Evolutionary conservation across 805 yeast genomes (phyloP), one percentile per base, ranked within the genome.

Genomic region (Lachancea kluyveri): DNA sequence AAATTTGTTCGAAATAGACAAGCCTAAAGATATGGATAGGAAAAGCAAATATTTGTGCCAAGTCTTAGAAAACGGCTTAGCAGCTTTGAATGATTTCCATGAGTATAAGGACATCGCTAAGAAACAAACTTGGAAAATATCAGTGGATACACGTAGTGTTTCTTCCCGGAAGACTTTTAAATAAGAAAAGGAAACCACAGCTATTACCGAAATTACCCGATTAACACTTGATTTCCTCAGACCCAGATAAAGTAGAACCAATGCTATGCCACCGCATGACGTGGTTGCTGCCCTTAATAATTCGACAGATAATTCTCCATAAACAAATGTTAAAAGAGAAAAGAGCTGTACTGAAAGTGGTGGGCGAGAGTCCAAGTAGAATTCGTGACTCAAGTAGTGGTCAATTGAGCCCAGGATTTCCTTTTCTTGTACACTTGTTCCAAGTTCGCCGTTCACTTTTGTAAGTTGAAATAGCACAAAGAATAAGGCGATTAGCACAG

Each of bases 1-100:
- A 68, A 77, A 72, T 50, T 84, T 83, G 3, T 81, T 69, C 6
- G 87, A 70, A 2, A 76, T 54, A 1, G 77, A 55, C 27, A 65
- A 69, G 10, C 73, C 95, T 44, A 72, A 62, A 3, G 60, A 66
- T 45, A 57, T 67, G 8, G 48, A 74, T 79, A 17, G 78, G 56
- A 21, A 68, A 43, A 1, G 67, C 35, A 81, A 45, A 37, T 65
- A 62, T 37, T 62, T 59, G 54, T 58, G 61, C 92, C 94, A 85
- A 20, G 48, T 40, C 20, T 40, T 48, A 2, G 69, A 34, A 35
- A 74, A 73, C 1, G 74, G 70, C 8, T 39, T 47, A n/a, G 62
- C 50, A 19, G 63, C 43, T 48, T 72, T 70, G 39, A 71, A 63
- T 45, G 61, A 64, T 46, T 70, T 70, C 64, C 68, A 72, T 5